Conservation (phyloP, 2,329 filamentous ascomycete species). For the Hypoxylon sp. region DNA sequence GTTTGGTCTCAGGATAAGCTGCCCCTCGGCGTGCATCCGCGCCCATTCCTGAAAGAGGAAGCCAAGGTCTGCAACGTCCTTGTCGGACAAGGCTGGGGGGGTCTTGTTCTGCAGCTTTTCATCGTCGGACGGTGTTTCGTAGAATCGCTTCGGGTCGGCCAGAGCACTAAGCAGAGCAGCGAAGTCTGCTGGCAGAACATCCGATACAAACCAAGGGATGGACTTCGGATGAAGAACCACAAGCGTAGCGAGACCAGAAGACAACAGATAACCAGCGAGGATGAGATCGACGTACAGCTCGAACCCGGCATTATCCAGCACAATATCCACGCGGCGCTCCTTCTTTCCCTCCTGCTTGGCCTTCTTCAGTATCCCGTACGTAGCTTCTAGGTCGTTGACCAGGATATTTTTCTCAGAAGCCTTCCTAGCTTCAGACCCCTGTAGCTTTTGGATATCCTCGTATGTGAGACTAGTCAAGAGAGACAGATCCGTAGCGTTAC, state of each 20-base stretch:
- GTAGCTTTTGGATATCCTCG: conserved; percentile 96
- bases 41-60: conserved; percentile 90
- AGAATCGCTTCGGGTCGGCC: conserved; percentile 83
- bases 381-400: conserved; percentile 83
- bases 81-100: conserved; percentile 74
- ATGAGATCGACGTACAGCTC: conserved; percentile 97
- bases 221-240: conserved; percentile 93
- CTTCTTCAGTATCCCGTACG: conserved; percentile 77
- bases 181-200: conserved; percentile 91
- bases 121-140: conserved; percentile 80
- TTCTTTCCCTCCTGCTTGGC: conserved; percentile 74
- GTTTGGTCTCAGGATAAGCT: conserved; percentile 86
- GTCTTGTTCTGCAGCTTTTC: conserved; percentile 69
- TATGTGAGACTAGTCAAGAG: conserved; percentile 91
- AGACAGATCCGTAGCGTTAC: conserved; percentile 94
- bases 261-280: conserved; percentile 89
- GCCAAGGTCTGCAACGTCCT: conserved; percentile 75
- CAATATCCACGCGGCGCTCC: conserved; percentile 88
- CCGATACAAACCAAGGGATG: conserved; percentile 98
- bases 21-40: conserved; percentile 83
- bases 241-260: conserved; percentile 85
- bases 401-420: conserved; percentile 92
- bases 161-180: conserved; percentile 84
- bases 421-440: conserved; percentile 89
- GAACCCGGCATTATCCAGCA: conserved; percentile 97